Base-by-base conservation (phyloP, 805 yeast species). In the Cyberlindnera mississippiensis region DNA sequence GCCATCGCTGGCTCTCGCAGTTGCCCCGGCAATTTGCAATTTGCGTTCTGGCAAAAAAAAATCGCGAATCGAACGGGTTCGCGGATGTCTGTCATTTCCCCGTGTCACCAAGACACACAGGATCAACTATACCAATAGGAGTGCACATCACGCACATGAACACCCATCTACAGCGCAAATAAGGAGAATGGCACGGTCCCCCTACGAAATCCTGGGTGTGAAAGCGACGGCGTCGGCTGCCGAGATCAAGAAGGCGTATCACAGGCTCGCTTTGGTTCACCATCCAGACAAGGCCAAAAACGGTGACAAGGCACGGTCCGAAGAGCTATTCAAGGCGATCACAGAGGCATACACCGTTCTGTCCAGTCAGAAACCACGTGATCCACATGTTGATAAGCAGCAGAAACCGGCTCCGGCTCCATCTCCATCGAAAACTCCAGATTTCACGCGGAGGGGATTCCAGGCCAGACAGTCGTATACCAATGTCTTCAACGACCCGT, bases 201-300 rank as follows among this genome's bases (percentile, higher is more conserved):
- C n/a, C n/a, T n/a, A 66, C 42, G 55, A 51, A 16, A 37, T 58
- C 10, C 52, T 67, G 34, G 64, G 62, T 0, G 49, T 67, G 9
- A 6, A 43, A 2, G 28, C 40, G 2, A 30, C 27, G 12, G 56
- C 63, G 19, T 31, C 62, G 0, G 33, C 38, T 1, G 49, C 43
- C 1, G 66, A 66, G 31, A 56, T 67, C 38, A 56, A 52, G 38
- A 59, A 55, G 34, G 70, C 78, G 2, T 75, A 66, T 49, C 58
- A 62, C 33, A 65, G 60, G 38, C 49, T 71, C 34, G 69, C 73
- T 40, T 49, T 59, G 20, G 54, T 56, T 34, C 65, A 64, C 45
- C 80, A 75, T 48, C 80, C 80, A 5, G 80, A 75, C 46, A 66
- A 65, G 49, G 24, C 24, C 24, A 20, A 20, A 50, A 50, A 35